These are phyloP conservation scores for Hypoxylon sp. DNA, from an alignment of 2,329 filamentous ascomycete species.

Conservation along the genomic window DNA sequence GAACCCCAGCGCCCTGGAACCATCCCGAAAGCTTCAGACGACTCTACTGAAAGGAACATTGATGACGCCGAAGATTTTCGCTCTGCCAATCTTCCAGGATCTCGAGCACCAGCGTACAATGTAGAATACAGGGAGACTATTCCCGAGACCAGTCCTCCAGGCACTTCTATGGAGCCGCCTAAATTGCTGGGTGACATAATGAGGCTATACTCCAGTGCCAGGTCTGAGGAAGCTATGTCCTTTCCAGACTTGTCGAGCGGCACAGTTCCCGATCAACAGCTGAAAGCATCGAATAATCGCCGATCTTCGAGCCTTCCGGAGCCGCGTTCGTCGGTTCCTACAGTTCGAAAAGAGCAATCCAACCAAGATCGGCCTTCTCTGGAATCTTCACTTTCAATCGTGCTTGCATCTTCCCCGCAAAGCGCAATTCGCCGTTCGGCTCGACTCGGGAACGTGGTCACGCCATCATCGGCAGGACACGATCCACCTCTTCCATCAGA, in stretches of 20 bases:
- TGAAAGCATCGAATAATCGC: constrained; percentile 11
- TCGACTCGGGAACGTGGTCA: constrained; percentile 36
- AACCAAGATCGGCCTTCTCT: constrained; percentile 15
- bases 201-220: constrained; percentile 40
- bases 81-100: constrained; percentile 20
- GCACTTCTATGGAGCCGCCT: constrained; percentile 42
- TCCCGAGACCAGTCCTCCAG: constrained; percentile 51
- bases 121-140: constrained; percentile 48
- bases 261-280: constrained; percentile 28
- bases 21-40: constrained; percentile 5
- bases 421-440: constrained; percentile 38
- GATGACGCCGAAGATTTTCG: constrained; percentile 3
- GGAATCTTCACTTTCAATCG: constrained; percentile 44
- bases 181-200: constrained; percentile 43
- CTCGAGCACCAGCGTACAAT: constrained; percentile 19
- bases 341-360: constrained; percentile 6
- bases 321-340: constrained; percentile 10
- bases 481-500: constrained; percentile 35
- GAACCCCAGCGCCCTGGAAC: constrained; percentile 21
- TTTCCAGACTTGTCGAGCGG: constrained; percentile 40
- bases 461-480: constrained; percentile 40
- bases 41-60: constrained; percentile 4
- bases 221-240: constrained; percentile 40
- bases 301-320: constrained; percentile 24
- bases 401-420: constrained; percentile 47